Percentiles rank a stretch among this genome's conserved stretches.
These are phyloP conservation scores for Cryptococcus sp. DNA, from an alignment of 1,284 basidiomycete species.

Conservation along the genomic window DNA sequence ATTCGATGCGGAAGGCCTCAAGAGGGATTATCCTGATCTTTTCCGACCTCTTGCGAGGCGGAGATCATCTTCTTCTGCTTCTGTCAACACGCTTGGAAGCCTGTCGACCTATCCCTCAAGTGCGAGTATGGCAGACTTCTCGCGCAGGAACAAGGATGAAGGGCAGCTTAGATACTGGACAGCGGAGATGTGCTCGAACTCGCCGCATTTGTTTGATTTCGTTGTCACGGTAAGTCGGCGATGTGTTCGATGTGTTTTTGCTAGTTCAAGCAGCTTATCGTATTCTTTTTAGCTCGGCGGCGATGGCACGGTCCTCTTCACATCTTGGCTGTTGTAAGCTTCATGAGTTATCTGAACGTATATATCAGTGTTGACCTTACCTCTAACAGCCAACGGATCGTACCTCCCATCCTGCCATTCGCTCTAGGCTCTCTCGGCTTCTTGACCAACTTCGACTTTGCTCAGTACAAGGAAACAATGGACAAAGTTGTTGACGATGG, in stretches of 20 bases:
- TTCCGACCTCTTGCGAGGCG: slow-evolving; percentile 75
- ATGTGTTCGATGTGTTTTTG: background rate
- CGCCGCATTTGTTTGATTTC: slow-evolving; percentile 95
- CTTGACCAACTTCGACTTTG: slow-evolving; percentile 96
- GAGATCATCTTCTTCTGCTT: slow-evolving; percentile 61
- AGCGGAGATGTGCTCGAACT: slow-evolving; percentile 88
- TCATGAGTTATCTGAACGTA: background rate
- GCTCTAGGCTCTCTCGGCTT: slow-evolving; percentile 98
- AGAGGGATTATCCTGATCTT: slow-evolving; percentile 81
- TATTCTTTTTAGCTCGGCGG: slow-evolving; percentile 73
- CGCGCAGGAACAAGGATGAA: slow-evolving; percentile 58
- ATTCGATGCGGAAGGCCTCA: slow-evolving; percentile 89
- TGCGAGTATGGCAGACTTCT: slow-evolving; percentile 36
- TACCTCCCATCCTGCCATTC: slow-evolving; percentile 95
- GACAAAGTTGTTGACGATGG: slow-evolving; percentile 88
- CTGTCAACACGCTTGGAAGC: slow-evolving; percentile 39
- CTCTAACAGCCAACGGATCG: slow-evolving; percentile 72
- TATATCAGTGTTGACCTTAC: slow-evolving; percentile 1
- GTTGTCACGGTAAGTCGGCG: slow-evolving; percentile 79
- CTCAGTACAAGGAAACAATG: slow-evolving; percentile 81
- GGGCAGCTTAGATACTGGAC: slow-evolving; percentile 98
- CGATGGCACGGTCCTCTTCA: slow-evolving; percentile 97
- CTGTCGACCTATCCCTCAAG: slow-evolving; percentile 41
- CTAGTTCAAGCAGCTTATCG: too few species aligned
- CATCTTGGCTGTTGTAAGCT: slow-evolving; percentile 89